Percentiles rank a stretch among this genome's conserved stretches.
These are phyloP conservation scores for Nannochloropsis oceanica DNA, from an alignment of 108 stramenopile genomes.

Conservation along the genomic window DNA sequence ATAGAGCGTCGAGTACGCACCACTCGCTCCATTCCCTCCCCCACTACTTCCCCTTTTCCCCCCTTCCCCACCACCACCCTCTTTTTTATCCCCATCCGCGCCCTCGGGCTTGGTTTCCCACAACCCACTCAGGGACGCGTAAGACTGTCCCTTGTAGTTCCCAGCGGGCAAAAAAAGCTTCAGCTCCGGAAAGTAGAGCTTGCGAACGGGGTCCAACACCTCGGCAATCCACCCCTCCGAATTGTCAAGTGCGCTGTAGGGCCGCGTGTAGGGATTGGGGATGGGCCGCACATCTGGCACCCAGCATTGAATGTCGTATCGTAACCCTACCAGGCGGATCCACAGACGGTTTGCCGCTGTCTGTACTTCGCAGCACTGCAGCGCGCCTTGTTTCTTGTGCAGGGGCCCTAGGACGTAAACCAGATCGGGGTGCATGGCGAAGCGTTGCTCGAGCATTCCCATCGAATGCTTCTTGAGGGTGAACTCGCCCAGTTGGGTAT, in stretches of 20 bases:
- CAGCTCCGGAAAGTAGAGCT: slow-evolving; percentile 60
- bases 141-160: slow-evolving; percentile 63
- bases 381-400: neutral
- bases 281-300: slow-evolving; percentile 24
- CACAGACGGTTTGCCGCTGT: slow-evolving; percentile 83
- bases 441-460: slow-evolving; percentile 71
- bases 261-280: slow-evolving; percentile 53
- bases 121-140: slow-evolving; percentile 67
- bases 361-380: slow-evolving; percentile 80
- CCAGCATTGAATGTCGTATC: slow-evolving; percentile 74
- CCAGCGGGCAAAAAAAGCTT: slow-evolving; percentile 64
- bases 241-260: slow-evolving; percentile 62
- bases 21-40: slow-evolving; percentile 1
- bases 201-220: slow-evolving; percentile 58
- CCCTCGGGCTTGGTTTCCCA: slow-evolving; percentile 27
- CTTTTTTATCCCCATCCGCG: neutral
- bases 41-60: neutral
- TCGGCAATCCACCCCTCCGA: slow-evolving; percentile 76
- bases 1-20: slow-evolving; percentile 53
- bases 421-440: slow-evolving; percentile 78
- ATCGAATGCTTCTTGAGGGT: slow-evolving; percentile 94
- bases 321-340: slow-evolving; percentile 85
- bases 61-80: neutral
- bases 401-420: slow-evolving; percentile 13
- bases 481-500: slow-evolving; percentile 89